phyloP scores from a whole-genome alignment of 768 basidiomycete species.

The Daedaleopsis nitida region DNA sequence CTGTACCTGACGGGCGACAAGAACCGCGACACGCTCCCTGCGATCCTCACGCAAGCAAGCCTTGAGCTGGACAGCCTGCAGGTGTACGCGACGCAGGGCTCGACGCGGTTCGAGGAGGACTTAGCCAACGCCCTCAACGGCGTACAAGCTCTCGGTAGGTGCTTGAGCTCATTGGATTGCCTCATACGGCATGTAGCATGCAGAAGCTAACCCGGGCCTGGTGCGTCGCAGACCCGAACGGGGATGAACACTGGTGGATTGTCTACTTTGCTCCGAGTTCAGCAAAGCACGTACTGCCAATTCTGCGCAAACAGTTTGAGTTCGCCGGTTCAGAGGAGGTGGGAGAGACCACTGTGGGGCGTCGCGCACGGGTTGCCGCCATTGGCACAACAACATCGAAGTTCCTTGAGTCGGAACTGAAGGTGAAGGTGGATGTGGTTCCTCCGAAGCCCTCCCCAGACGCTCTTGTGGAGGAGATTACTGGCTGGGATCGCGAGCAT shows the following conservation, averaged over 20 bases:
- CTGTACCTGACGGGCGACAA: slow-evolving; percentile 89
- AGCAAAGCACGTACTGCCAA: slow-evolving; percentile 57
- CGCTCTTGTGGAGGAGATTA: slow-evolving; percentile 37
- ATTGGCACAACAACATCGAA: slow-evolving; percentile 70
- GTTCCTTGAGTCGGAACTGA: slow-evolving; percentile 48
- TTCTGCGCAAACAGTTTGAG: slow-evolving; percentile 46
- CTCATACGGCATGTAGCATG: too few relatives aligned
- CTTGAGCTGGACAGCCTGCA: slow-evolving; percentile 53
- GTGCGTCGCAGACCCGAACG: background rate
- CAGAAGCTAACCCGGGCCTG: too few relatives aligned
- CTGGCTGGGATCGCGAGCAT: slow-evolving; percentile 5
- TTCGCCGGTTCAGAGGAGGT: slow-evolving; percentile 29
- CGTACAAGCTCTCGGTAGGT: background rate
- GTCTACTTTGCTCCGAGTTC: slow-evolving; percentile 78
- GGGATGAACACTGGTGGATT: slow-evolving; percentile 56
- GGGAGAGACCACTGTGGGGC: background rate
- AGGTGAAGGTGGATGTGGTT: slow-evolving; percentile 54
- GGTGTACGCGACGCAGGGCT: slow-evolving; percentile 72
- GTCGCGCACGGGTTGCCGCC: slow-evolving; percentile 43
- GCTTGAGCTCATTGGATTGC: background rate
- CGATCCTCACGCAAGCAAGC: slow-evolving; percentile 46
- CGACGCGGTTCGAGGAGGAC: slow-evolving; percentile 49
- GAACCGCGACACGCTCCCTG: slow-evolving; percentile 68
- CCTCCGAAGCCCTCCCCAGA: slow-evolving; percentile 60
- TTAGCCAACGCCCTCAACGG: slow-evolving; percentile 28